Evolutionary conservation across 257 asterid species (phyloP).

Genomic region (Coffea canephora): DNA sequence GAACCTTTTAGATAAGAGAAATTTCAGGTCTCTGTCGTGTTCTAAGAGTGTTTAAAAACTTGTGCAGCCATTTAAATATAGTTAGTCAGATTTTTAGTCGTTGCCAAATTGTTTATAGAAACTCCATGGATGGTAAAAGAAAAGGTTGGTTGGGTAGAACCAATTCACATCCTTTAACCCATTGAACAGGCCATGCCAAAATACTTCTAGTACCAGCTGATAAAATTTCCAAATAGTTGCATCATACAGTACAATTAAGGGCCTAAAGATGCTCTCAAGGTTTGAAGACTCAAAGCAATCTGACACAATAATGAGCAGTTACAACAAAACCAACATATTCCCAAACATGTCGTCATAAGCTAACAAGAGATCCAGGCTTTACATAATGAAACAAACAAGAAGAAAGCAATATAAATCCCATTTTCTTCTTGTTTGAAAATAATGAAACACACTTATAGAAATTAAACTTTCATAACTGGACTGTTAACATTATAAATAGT

Average conservation of each 20-base stretch:
- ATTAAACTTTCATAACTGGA: no score
- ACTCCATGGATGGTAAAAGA: background rate
- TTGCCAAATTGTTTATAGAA: background rate
- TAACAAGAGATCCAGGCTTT: background rate
- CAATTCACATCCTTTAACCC: background rate
- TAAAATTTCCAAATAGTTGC: background rate
- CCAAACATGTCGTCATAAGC: background rate
- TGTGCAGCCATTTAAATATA: background rate
- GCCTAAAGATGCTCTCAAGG: background rate
- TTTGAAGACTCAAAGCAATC: background rate
- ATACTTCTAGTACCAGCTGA: background rate
- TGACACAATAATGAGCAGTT: background rate
- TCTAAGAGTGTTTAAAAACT: no score
- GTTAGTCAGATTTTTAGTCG: background rate
- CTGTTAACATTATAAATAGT: background rate
- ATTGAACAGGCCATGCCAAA: no score
- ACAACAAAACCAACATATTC: background rate
- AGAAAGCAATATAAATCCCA: background rate
- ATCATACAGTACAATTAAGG: background rate
- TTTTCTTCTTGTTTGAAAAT: background rate
- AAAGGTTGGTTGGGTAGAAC: background rate
- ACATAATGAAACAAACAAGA: background rate
- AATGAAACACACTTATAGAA: no score
- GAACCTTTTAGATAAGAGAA: background rate
- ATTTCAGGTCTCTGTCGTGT: background rate